Conservation (phyloP, 495 filamentous ascomycete species). For the Penicillium nucicola region DNA sequence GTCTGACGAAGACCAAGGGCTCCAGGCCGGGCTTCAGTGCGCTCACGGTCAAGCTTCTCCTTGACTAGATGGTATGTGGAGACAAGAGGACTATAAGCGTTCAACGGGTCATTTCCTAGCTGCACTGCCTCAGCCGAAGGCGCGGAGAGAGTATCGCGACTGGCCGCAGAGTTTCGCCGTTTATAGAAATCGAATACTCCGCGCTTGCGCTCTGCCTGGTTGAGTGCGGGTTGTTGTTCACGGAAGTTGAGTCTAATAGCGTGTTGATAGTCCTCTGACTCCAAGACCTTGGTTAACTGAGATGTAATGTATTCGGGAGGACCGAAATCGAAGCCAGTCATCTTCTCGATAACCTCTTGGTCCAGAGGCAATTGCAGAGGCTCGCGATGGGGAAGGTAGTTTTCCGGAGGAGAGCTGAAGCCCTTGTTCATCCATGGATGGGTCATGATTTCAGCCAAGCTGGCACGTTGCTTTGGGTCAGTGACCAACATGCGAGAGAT, state of each 20-base stretch:
- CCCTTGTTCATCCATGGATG: constrained; percentile 98
- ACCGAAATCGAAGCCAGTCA: constrained; percentile 99
- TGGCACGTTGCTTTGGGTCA: constrained; percentile 83
- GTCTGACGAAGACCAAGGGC: constrained; percentile 52
- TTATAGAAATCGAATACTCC: constrained; percentile 98
- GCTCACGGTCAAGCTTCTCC: constrained; percentile 88
- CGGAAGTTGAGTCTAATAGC: constrained; percentile 68
- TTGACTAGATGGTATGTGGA: constrained; percentile 95
- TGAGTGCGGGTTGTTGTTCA: constrained; percentile 57
- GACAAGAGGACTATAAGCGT: constrained; percentile 88
- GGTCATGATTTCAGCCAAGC: constrained; percentile 86
- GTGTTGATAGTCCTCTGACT: constrained; percentile 87
- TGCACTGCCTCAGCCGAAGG: constrained; percentile 80
- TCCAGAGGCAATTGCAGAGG: constrained; percentile 84
- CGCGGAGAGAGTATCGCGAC: constrained; percentile 84
- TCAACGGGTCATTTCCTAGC: constrained; percentile 81
- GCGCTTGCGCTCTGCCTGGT: constrained; percentile 78
- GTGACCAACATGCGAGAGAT: constrained; percentile 97
- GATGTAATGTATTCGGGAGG: constrained; percentile 73
- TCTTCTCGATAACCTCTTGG: constrained; percentile 75
- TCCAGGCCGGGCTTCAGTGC: constrained; percentile 58
- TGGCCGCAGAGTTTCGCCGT: constrained; percentile 77
- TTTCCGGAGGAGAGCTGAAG: constrained; percentile 81
- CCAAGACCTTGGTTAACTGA: constrained; percentile 78
- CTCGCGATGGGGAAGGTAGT: constrained; percentile 79